Evolutionary conservation across 192 early-diverging fungal genomes (phyloP), one percentile per base, ranked within the genome.

Genomic region (Chytriomyces confervae): DNA sequence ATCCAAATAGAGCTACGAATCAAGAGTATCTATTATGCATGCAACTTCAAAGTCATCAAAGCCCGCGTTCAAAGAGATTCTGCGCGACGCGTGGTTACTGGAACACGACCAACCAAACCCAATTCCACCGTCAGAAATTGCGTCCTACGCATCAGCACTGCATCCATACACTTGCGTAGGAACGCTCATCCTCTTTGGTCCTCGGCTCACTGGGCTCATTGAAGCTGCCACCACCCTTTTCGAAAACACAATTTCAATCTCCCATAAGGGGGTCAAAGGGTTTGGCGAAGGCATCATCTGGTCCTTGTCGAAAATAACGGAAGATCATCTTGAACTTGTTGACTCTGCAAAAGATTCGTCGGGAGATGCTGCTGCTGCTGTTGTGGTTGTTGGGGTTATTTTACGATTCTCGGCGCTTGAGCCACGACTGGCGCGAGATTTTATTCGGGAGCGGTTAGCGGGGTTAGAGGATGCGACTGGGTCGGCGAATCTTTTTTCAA

Each of bases 131-230:
- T 27, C 20, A 11, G 11, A 50, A 73, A 47, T 27, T 43, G 87
- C 84, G 16, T 84, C 89, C 6, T 91, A 89, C 67, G 86, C 84
- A 29, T 46, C 84, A 5, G 78, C 86, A 10, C 77, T 93, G 51
- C 76, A 80, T 45, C 86, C 86, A 3, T 90, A 90, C 63, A 83
- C 85, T 7, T 91, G 90, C 51, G 91, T 89, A 75, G 90, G 88
- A 10, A 91, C 88, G 24, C 69, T 93, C 4, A 87, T 91, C 62
- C 78, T 93, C 53, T 79, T 90, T 70, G 90, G 89, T 11, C 84
- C 84, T 18, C 44, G 75, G 7, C 9, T 77, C 9, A 13, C 64
- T 18, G 57, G 24, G 18, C 16, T 76, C n/a, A 50, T 73, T 7
- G 24, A n/a, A 18, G 18, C 23, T 20, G 74, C 66, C 16, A 36